phyloP scores from a whole-genome alignment of 805 yeast genomes.

The Cyberlindnera suaveolens region DNA sequence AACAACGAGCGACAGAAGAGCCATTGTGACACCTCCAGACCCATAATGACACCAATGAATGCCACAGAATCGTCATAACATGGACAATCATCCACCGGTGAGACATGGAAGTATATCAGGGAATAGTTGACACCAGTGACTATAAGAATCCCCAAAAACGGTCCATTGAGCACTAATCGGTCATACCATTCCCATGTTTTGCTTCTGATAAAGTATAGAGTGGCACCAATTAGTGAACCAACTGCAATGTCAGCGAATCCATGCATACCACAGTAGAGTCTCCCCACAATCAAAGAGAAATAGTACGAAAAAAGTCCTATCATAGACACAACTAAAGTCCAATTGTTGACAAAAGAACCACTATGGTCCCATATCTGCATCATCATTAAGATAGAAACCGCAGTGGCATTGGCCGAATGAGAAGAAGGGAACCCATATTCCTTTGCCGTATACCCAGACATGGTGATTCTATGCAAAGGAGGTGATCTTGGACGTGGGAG shows the following conservation, averaged over 20 bases:
- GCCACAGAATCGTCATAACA: constrained; percentile 95
- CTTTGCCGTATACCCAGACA: constrained; percentile 83
- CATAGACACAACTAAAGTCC: constrained; percentile 11
- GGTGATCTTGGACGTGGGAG: constrained; percentile 92
- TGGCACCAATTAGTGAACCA: constrained; percentile 61
- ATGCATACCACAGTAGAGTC: constrained; percentile 97
- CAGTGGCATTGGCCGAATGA: constrained; percentile 92
- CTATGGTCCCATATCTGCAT: constrained; percentile 12
- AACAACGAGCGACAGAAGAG: constrained; percentile 18
- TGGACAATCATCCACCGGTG: constrained; percentile 91
- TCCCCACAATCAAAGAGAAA: constrained; percentile 63
- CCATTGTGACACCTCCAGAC: constrained; percentile 47
- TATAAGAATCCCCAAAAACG: constrained; percentile 28
- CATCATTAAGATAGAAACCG: constrained; percentile 54
- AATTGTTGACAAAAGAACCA: constrained; percentile 3
- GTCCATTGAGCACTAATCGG: constrained; percentile 28
- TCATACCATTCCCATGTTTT: constrained; percentile 40
- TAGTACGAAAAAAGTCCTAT: constrained; percentile 41
- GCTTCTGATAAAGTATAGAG: constrained; percentile 43
- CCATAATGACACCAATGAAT: constrained; percentile 80
- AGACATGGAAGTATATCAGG: constrained; percentile 64
- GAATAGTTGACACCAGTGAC: constrained; percentile 36
- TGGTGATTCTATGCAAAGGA: constrained; percentile 82
- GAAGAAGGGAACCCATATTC: constrained; percentile 95
- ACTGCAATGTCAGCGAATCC: constrained; percentile 71